Conservation (phyloP, 1,284 basidiomycete species). For the Boletus semigastroideus region DNA sequence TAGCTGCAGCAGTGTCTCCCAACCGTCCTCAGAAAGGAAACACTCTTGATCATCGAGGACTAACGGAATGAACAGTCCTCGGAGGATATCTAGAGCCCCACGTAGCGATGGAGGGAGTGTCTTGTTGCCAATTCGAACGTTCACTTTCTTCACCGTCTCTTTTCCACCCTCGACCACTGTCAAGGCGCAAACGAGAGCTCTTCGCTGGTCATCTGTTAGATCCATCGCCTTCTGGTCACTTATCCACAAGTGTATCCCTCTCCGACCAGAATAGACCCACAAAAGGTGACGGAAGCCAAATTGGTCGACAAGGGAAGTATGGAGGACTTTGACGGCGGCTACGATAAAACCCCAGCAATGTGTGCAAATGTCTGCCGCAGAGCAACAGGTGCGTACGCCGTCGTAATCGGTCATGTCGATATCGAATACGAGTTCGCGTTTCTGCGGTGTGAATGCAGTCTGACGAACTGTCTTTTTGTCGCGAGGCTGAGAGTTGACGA, state of each 20-base stretch:
- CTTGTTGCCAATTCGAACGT: constrained; percentile 50
- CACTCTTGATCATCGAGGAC: constrained; percentile 87
- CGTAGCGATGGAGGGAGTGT: constrained; percentile 69
- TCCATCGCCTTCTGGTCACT: constrained; percentile 87
- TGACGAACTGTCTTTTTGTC: constrained; percentile 88
- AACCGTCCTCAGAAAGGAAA: constrained; percentile 73
- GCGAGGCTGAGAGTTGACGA: constrained; percentile 60
- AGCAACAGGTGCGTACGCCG: constrained; percentile 92
- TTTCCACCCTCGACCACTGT: constrained; percentile 86
- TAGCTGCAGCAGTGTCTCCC: constrained; percentile 72
- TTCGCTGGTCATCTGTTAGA: constrained; percentile 90
- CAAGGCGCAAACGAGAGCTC: constrained; percentile 83
- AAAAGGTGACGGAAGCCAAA: constrained; percentile 84
- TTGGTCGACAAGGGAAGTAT: constrained; percentile 77
- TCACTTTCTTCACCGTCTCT: constrained; percentile 84
- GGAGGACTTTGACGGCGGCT: constrained; percentile 88
- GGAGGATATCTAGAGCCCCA: constrained; percentile 53
- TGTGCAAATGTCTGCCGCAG: constrained; percentile 87
- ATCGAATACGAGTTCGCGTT: constrained; percentile 97
- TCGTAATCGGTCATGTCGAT: constrained; percentile 99
- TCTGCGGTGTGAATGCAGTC: constrained; percentile 72
- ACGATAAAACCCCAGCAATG: constrained; percentile 96
- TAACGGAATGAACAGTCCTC: constrained; percentile 61
- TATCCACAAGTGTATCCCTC: constrained; percentile 98
- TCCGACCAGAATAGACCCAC: constrained; percentile 98